These are phyloP conservation scores for Schizochytrium sp. DNA, from an alignment of 108 stramenopile species.

Conservation along the genomic window DNA sequence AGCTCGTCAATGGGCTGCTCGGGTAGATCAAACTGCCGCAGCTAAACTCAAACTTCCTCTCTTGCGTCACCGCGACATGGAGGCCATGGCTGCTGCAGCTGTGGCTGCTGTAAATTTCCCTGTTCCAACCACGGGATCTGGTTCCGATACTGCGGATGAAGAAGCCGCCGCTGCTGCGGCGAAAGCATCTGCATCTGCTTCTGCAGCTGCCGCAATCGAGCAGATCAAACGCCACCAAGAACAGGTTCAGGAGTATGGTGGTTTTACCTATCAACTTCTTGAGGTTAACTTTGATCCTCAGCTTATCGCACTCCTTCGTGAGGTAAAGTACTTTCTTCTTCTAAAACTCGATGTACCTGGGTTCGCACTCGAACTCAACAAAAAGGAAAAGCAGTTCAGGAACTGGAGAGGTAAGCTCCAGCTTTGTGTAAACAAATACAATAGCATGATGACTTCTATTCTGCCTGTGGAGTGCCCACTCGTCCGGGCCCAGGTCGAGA, in stretches of 20 bases:
- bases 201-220: not conserved
- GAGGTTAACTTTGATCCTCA: conserved; percentile 90
- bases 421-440: conserved; percentile 88
- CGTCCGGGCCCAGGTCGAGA: conserved; percentile 80
- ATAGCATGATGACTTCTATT: conserved; percentile 80
- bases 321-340: conserved; percentile 89
- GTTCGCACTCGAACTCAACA: conserved; percentile 82
- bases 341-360: conserved; percentile 84
- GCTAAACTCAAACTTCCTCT: conserved; percentile 85
- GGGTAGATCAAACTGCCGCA: conserved; percentile 82
- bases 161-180: conserved; percentile 7
- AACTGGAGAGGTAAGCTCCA: conserved; percentile 87
- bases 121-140: not conserved
- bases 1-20: conserved; percentile 83
- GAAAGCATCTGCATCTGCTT: not conserved
- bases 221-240: conserved; percentile 20
- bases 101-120: not conserved
- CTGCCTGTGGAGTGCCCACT: conserved; percentile 89
- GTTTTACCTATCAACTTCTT: conserved; percentile 74
- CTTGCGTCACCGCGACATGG: conserved; percentile 73
- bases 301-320: conserved; percentile 84
- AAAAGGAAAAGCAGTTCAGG: conserved; percentile 84
- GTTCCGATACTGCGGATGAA: not conserved
- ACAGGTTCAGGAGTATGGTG: conserved; percentile 44
- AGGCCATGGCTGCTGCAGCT: not conserved